Conservation (phyloP, 805 yeast species). For the Starmerella geochares region DNA sequence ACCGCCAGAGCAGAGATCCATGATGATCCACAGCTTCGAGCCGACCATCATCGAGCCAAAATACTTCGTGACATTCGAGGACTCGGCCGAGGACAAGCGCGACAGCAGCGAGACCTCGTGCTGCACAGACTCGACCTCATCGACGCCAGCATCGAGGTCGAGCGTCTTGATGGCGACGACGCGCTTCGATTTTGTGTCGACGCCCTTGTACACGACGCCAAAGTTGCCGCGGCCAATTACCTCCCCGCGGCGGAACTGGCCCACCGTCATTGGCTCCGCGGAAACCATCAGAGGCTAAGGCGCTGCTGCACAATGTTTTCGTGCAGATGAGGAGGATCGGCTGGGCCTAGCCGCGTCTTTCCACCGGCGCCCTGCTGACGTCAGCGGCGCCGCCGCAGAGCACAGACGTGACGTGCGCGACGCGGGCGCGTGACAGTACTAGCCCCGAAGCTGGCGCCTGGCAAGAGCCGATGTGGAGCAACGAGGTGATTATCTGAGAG, state of each 20-base stretch:
- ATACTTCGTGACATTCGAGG: slow-evolving; percentile 88
- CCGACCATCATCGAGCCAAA: slow-evolving; percentile 81
- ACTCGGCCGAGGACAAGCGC: slow-evolving; percentile 53
- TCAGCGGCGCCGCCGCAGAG: background rate
- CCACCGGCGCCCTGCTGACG: no score
- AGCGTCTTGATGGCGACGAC: slow-evolving; percentile 88
- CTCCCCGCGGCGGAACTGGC: slow-evolving; percentile 69
- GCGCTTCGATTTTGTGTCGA: slow-evolving; percentile 45
- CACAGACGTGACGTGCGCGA: background rate
- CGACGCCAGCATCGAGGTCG: slow-evolving; percentile 83
- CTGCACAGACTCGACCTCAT: slow-evolving; percentile 90
- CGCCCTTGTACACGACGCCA: slow-evolving; percentile 90
- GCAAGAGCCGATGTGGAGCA: no score
- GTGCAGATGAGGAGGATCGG: background rate
- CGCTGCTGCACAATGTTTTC: background rate
- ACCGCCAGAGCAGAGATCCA: slow-evolving; percentile 98
- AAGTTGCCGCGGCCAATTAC: slow-evolving; percentile 93
- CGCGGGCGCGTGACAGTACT: background rate
- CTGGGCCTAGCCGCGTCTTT: background rate
- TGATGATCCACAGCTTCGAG: slow-evolving; percentile 90
- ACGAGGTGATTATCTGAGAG: no score
- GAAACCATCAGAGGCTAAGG: background rate
- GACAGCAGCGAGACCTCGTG: slow-evolving; percentile 81
- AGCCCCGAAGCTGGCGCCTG: no score
- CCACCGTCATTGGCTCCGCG: slow-evolving; percentile 16